These are phyloP conservation scores for Talaromyces sp. DNA, from an alignment of 2,329 filamentous ascomycete species.

Conservation along the genomic window DNA sequence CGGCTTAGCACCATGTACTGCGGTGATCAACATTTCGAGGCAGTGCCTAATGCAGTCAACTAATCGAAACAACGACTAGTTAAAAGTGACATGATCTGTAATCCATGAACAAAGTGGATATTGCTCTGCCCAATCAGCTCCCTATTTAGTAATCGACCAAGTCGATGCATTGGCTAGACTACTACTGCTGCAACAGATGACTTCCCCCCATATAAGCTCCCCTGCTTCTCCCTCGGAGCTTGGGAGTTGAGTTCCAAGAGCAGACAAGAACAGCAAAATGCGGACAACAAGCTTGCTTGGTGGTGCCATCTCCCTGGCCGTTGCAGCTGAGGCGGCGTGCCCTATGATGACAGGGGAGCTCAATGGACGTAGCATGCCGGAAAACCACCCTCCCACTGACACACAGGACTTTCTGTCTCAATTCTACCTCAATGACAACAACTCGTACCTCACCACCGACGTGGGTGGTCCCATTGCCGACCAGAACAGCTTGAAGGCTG, in stretches of 20 bases:
- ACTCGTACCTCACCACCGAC: conserved; percentile 58
- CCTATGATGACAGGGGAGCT: conserved; percentile 4
- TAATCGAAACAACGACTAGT: not conserved
- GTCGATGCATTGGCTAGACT: not conserved
- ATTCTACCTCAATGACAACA: conserved; percentile 48
- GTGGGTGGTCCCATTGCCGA: conserved; percentile 64
- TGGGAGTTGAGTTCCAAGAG: not conserved
- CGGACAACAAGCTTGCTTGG: conserved; percentile 1
- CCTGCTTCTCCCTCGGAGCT: not conserved
- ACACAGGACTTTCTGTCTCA: conserved; percentile 39
- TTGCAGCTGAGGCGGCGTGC: conserved; percentile 1
- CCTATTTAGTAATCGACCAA: not conserved
- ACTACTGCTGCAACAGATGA: no score
- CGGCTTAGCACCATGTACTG: not conserved
- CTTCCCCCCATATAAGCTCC: not conserved
- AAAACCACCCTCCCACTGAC: conserved; percentile 2
- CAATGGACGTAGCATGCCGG: not conserved
- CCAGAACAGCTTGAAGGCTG: conserved; percentile 61
- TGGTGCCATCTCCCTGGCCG: not conserved
- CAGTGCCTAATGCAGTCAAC: not conserved
- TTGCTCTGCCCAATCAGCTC: not conserved
- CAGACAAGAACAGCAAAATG: not conserved
- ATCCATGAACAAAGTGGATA: not conserved
- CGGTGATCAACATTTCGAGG: not conserved
- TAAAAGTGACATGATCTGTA: not conserved